Evolutionary conservation across 306 rosid species (phyloP).

Genomic region (Prunus dulcis): DNA sequence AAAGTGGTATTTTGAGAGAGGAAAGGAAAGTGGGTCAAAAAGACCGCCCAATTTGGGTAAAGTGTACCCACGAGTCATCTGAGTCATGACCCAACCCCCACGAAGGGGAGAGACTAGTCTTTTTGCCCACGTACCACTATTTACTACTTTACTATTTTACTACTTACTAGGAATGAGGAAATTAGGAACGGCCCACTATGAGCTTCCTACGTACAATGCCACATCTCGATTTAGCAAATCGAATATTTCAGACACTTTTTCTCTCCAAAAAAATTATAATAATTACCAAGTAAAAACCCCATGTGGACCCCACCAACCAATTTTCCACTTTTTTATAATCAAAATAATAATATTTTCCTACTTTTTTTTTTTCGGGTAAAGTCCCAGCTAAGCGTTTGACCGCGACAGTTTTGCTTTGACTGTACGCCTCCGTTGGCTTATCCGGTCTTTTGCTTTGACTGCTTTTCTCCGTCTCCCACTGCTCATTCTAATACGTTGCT

Average conservation of each 20-base stretch:
- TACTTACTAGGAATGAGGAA: not conserved
- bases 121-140: not conserved
- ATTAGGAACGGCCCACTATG: not conserved
- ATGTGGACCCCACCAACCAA: not conserved
- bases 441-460: constrained; percentile 68
- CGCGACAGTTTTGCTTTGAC: constrained; percentile 67
- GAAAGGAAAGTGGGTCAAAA: not conserved
- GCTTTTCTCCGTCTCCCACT: constrained; percentile 17
- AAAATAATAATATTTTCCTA: not conserved
- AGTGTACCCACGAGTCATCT: not conserved
- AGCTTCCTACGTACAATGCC: not conserved
- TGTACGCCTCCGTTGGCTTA: constrained; percentile 55
- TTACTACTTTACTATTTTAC: not conserved
- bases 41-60: constrained; percentile 24
- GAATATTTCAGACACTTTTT: constrained; percentile 40
- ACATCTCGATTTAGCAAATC: constrained; percentile 37
- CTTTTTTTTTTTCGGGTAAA: constrained; percentile 20
- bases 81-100: constrained; percentile 33
- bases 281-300: not conserved
- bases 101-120: constrained; percentile 41
- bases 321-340: no score
- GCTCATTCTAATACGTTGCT: constrained; percentile 22
- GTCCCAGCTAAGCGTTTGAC: constrained; percentile 64
- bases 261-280: not conserved
- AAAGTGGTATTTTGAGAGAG: constrained; percentile 8